phyloP scores from a whole-genome alignment of 768 basidiomycete genomes.

The Krasilnikovozyma curviuscula region DNA sequence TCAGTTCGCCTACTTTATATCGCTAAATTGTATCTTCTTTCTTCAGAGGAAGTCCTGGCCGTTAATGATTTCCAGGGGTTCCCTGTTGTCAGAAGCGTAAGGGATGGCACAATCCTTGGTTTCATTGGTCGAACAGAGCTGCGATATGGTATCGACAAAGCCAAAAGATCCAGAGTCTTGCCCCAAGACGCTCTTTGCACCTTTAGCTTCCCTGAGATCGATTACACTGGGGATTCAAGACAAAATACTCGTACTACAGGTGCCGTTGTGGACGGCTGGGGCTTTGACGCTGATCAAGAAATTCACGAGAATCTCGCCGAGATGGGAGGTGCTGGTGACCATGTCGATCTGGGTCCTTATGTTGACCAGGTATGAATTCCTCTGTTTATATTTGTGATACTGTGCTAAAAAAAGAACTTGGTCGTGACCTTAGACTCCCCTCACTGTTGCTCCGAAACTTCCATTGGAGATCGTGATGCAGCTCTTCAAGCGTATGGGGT shows the following conservation, averaged over 20 bases:
- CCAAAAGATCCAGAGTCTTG: slow-evolving; percentile 43
- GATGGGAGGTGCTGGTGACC: slow-evolving; percentile 35
- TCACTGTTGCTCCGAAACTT: slow-evolving; percentile 77
- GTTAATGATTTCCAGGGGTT: slow-evolving; percentile 71
- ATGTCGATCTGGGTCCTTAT: slow-evolving; percentile 50
- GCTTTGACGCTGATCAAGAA: slow-evolving; percentile 36
- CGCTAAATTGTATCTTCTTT: slow-evolving; percentile 7
- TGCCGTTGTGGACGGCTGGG: slow-evolving; percentile 7
- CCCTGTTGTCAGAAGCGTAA: slow-evolving; percentile 54
- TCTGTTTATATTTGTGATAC: neutral
- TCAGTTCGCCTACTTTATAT: too few relatives aligned
- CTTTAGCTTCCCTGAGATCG: slow-evolving; percentile 36
- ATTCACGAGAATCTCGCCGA: slow-evolving; percentile 35
- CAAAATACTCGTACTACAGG: slow-evolving; percentile 2
- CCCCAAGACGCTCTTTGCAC: slow-evolving; percentile 48
- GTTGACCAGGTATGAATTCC: slow-evolving; percentile 67
- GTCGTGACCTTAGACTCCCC: slow-evolving; percentile 49
- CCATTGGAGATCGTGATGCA: slow-evolving; percentile 95
- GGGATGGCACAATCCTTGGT: slow-evolving; percentile 46
- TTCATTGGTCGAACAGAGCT: slow-evolving; percentile 78
- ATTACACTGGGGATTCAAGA: slow-evolving; percentile 16
- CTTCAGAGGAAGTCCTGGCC: slow-evolving; percentile 47
- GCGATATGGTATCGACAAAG: slow-evolving; percentile 63
- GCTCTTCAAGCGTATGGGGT: slow-evolving; percentile 96
- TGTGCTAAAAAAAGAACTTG: neutral